phyloP scores from a whole-genome alignment of 2,329 filamentous ascomycete genomes.

The Stagonosporopsis rhizophila region DNA sequence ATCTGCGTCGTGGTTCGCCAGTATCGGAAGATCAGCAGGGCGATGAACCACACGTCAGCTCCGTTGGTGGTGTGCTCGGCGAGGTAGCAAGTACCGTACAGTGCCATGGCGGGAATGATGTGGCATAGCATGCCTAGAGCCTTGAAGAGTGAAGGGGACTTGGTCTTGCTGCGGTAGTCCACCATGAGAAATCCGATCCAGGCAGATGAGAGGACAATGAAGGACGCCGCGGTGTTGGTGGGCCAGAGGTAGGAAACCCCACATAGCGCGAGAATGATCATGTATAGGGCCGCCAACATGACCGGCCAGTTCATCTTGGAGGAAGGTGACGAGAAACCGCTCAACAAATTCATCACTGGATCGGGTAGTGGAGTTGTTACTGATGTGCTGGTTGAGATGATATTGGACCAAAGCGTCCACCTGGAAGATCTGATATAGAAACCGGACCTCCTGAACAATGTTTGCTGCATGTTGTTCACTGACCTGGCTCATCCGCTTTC shows the following conservation, averaged over 20 bases:
- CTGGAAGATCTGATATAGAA: not conserved
- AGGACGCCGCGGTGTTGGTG: not conserved
- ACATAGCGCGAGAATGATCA: not conserved
- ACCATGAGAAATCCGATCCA: conserved; percentile 21
- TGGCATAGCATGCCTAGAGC: conserved; percentile 22
- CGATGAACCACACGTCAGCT: conserved; percentile 20
- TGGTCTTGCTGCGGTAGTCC: conserved; percentile 6
- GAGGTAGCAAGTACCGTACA: conserved; percentile 9
- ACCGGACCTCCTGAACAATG: not conserved
- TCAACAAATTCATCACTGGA: not conserved
- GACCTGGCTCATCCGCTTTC: not conserved
- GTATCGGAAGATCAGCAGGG: conserved; percentile 28
- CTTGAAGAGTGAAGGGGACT: not conserved
- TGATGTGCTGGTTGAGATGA: not conserved
- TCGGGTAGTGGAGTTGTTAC: not conserved
- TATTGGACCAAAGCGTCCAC: not conserved
- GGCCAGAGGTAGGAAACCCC: not conserved
- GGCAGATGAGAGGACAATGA: not conserved
- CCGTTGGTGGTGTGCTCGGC: conserved; percentile 8
- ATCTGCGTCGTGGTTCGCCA: conserved; percentile 26
- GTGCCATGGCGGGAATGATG: conserved; percentile 10
- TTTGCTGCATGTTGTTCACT: no score
- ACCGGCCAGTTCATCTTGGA: not conserved
- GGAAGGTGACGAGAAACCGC: not conserved
- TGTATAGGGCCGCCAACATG: not conserved